phyloP scores from a whole-genome alignment of 306 rosid species.

The Albizia julibrissin region DNA sequence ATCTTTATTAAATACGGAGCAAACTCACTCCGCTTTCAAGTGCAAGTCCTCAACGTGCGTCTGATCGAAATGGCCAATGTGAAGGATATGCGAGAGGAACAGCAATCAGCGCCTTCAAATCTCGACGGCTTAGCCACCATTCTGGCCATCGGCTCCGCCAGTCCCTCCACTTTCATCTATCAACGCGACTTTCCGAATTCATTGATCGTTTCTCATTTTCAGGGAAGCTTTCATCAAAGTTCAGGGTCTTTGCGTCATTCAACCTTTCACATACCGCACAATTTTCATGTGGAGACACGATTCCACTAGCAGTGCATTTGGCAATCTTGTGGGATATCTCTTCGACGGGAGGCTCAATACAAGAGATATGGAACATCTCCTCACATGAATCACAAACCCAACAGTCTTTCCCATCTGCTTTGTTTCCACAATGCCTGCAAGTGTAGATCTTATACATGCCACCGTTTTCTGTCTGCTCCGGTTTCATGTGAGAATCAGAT shows the following conservation, averaged over 20 bases:
- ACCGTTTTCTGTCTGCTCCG: slow-evolving; percentile 56
- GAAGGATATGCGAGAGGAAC: background rate
- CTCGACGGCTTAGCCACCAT: too few relatives aligned
- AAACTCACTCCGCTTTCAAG: too few relatives aligned
- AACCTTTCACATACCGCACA: slow-evolving; percentile 82
- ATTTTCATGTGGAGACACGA: slow-evolving; percentile 64
- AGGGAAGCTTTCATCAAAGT: slow-evolving; percentile 44
- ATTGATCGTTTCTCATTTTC: slow-evolving; percentile 41
- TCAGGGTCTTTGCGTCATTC: slow-evolving; percentile 43
- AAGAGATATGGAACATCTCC: slow-evolving; percentile 82
- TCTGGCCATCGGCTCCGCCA: slow-evolving; percentile 30
- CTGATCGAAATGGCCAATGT: background rate
- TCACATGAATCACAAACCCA: slow-evolving; percentile 98
- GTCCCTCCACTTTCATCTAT: background rate
- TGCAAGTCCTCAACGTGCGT: too few relatives aligned
- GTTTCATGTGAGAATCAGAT: slow-evolving; percentile 59
- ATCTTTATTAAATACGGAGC: too few relatives aligned
- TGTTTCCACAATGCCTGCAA: slow-evolving; percentile 74
- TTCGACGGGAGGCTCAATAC: slow-evolving; percentile 81
- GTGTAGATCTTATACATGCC: slow-evolving; percentile 44
- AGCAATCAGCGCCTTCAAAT: background rate
- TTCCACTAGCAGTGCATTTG: slow-evolving; percentile 60
- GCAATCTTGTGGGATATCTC: slow-evolving; percentile 78
- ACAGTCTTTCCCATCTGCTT: slow-evolving; percentile 72
- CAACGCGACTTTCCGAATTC: slow-evolving; percentile 29